Base-by-base conservation (phyloP, 495 filamentous ascomycete species). In the Chaetomium tenue region DNA sequence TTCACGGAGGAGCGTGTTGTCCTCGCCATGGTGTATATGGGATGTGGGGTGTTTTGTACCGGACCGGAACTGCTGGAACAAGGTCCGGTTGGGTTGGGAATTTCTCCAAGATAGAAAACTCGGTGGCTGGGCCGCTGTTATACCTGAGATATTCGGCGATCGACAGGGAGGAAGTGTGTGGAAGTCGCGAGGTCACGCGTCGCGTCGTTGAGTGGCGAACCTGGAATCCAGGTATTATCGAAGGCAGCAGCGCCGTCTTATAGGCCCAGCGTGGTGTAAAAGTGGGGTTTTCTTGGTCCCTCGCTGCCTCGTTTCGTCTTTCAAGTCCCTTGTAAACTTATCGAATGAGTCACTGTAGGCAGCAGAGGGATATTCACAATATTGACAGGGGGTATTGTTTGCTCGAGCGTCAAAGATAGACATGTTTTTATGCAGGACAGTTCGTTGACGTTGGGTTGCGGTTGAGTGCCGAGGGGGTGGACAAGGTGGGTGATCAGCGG, bases 211-310 rank as follows among this genome's bases (percentile, higher is more conserved):
- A 37, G 64, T 62, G 58, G 64, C 53, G 46, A 55, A 44, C 33
- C 33, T 37, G 33, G 33, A 37, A 37, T 18, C 26, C 15, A 15
- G 46, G 22, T 52, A 22, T 64, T 47, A 5, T 37, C 33, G 54
- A 60, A 67, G 65, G 65, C 60, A 67, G 60, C 51, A 63, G 65
- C 60, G 37, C 54, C 30, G 42, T 58, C 30, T 57, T 66, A 66
- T 66, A 63, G 64, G 64, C 33, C 22, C 39, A n/a, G 51, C 2
- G 8, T 2, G 28, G 9, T 48, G 18, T n/a, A 56, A 66, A 56
- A 55, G 63, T 66, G 63, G 63, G 63, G 63, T 25, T 39, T 23
- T 39, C 8, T 12, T 7, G 28, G 1, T 37, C 33, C 33, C 33
- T 37, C 33, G 33, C 33, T 37, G 33, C 51, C 51, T 44, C 0